phyloP scores from a whole-genome alignment of 2,329 filamentous ascomycete genomes.

The Colletotrichum nymphaeae region DNA sequence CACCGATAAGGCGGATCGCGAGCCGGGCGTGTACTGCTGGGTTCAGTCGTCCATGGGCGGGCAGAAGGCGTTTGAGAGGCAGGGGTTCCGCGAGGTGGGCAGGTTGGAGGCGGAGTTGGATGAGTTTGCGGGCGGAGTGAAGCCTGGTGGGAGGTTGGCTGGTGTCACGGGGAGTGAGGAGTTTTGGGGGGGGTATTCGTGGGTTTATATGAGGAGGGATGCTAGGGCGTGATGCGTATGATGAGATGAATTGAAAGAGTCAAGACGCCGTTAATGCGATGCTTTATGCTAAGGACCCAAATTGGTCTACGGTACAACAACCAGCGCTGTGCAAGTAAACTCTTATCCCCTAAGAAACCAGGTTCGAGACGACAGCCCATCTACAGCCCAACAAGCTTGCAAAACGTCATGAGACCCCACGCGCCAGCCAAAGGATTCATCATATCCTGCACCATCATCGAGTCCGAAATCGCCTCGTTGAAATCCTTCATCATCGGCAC shows the following conservation, averaged over 20 bases:
- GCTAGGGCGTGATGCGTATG: background rate
- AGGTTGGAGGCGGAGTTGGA: constrained; percentile 16
- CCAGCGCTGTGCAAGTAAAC: background rate
- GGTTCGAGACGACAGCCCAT: too few relatives aligned
- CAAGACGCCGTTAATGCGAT: background rate
- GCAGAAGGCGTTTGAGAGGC: constrained; percentile 42
- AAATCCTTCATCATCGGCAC: constrained; percentile 44
- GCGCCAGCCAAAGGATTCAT: constrained; percentile 32
- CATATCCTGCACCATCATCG: constrained; percentile 36
- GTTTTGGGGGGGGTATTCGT: constrained; percentile 38
- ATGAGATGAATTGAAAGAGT: background rate
- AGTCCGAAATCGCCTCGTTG: constrained; percentile 44
- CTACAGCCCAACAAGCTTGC: constrained; percentile 38
- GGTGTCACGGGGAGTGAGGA: constrained; percentile 32
- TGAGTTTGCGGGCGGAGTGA: background rate
- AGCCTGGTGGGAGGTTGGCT: background rate
- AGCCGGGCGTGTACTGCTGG: constrained; percentile 42
- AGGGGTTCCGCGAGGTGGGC: constrained; percentile 41
- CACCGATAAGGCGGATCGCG: constrained; percentile 42
- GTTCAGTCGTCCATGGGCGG: constrained; percentile 43
- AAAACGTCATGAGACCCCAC: constrained; percentile 39
- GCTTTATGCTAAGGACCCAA: background rate
- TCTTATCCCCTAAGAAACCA: too few relatives aligned
- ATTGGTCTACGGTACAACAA: background rate
- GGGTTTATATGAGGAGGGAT: constrained; percentile 47